Evolutionary conservation across 2,329 filamentous ascomycete species (phyloP).

Genomic region (Colletotrichum melonis): DNA sequence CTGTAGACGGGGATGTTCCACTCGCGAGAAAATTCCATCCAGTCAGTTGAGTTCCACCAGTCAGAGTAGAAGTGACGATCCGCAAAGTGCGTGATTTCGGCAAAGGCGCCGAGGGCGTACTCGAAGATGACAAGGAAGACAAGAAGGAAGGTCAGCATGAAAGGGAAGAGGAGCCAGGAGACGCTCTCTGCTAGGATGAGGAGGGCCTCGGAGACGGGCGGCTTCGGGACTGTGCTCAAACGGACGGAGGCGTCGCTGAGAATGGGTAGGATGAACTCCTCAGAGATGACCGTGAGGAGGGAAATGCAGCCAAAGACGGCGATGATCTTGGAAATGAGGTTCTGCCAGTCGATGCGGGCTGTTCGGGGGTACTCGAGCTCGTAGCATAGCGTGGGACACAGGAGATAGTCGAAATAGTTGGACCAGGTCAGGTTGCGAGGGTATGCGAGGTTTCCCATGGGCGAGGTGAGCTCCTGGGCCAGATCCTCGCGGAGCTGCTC

Average conservation of each 20-base stretch:
- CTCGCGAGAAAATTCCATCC: conserved; percentile 95
- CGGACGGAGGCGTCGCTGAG: conserved; percentile 75
- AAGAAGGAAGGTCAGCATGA: conserved; percentile 94
- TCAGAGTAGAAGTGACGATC: conserved; percentile 92
- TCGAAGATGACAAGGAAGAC: conserved; percentile 99
- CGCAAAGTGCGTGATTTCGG: conserved; percentile 92
- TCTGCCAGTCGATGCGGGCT: conserved; percentile 78
- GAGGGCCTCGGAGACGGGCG: conserved; percentile 70
- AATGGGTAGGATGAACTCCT: conserved; percentile 95
- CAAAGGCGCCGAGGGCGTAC: conserved; percentile 93
- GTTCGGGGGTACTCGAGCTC: conserved; percentile 95
- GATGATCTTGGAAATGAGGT: conserved; percentile 85
- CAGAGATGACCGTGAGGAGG: conserved; percentile 87
- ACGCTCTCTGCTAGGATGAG: conserved; percentile 91
- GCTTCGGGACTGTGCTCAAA: conserved; percentile 53
- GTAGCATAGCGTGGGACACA: conserved; percentile 97
- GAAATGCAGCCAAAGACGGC: conserved; percentile 98
- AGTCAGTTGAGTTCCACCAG: conserved; percentile 84
- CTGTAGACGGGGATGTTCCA: conserved; percentile 99
- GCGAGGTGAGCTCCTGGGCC: conserved; percentile 90
- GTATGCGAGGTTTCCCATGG: conserved; percentile 89
- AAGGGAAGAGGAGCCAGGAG: conserved; percentile 92
- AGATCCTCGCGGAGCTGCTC: conserved; percentile 84
- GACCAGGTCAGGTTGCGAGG: conserved; percentile 84
- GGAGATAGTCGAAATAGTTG: conserved; percentile 88